Conservation (phyloP, 192 early-diverging fungal genomes). For the Dissophora globulifera region DNA sequence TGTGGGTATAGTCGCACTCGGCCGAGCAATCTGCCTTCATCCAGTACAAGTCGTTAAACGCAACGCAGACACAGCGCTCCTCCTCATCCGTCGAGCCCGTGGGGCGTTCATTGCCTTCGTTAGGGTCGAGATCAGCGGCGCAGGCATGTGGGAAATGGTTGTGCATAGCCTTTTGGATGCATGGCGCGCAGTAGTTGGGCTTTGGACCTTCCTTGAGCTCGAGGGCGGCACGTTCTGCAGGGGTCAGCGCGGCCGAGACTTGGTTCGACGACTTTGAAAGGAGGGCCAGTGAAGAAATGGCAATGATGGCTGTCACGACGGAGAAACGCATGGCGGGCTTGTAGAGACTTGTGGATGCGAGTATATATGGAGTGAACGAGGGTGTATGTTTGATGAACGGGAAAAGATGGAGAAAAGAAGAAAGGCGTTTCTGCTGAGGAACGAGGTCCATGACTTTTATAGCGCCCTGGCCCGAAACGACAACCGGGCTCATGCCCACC, state of each 20-base stretch:
- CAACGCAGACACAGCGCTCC: slow-evolving; percentile 39
- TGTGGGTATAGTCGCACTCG: slow-evolving; percentile 34
- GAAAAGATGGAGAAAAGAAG: neutral
- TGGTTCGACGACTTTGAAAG: slow-evolving; percentile 8
- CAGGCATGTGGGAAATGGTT: slow-evolving; percentile 53
- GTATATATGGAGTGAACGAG: neutral
- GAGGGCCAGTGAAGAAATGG: slow-evolving; percentile 25
- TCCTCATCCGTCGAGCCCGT: slow-evolving; percentile 24
- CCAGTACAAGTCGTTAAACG: slow-evolving; percentile 44
- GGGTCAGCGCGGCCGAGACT: slow-evolving; percentile 25
- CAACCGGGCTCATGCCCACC: no score
- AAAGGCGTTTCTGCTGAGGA: no score
- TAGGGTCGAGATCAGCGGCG: slow-evolving; percentile 5
- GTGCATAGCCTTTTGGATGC: slow-evolving; percentile 48
- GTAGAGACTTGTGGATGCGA: neutral
- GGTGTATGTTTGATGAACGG: neutral
- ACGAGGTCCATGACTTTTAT: no score
- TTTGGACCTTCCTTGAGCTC: slow-evolving; percentile 9
- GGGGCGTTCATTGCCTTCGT: slow-evolving; percentile 19
- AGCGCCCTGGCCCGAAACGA: no score
- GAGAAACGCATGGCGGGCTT: slow-evolving; percentile 34
- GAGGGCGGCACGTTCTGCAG: slow-evolving; percentile 12
- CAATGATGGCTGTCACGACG: slow-evolving; percentile 9
- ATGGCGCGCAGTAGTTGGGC: slow-evolving; percentile 27
- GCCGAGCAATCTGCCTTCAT: slow-evolving; percentile 52